These are phyloP conservation scores for Castanospermum australe DNA, from an alignment of 306 rosid genomes.

Conservation along the genomic window DNA sequence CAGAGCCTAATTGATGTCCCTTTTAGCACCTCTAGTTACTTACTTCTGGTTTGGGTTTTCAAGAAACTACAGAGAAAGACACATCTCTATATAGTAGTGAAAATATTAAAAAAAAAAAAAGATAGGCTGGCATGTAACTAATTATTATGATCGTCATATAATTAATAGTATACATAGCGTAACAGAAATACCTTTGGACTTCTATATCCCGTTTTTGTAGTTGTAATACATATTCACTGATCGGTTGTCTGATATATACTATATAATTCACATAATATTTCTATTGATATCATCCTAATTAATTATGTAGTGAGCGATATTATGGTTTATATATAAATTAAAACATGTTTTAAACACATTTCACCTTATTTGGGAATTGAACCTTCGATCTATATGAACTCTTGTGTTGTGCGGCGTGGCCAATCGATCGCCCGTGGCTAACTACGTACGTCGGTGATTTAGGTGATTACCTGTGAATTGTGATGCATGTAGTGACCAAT, in stretches of 20 bases:
- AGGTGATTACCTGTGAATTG: too few species aligned
- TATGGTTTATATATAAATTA: background rate
- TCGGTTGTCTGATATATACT: background rate
- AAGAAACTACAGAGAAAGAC: background rate
- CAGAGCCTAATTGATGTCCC: background rate
- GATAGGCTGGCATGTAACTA: background rate
- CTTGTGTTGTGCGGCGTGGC: too few species aligned
- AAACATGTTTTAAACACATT: background rate
- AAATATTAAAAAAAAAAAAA: background rate
- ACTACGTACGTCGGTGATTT: too few species aligned
- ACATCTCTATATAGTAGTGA: background rate
- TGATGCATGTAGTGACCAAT: too few species aligned
- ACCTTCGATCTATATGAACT: too few species aligned
- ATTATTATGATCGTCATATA: background rate
- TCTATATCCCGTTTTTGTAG: background rate
- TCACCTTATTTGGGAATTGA: too few species aligned
- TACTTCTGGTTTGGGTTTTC: background rate
- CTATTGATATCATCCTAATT: background rate
- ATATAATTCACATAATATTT: background rate
- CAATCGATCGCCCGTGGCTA: too few species aligned
- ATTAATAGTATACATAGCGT: background rate
- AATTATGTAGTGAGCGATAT: background rate
- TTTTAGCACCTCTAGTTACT: slow-evolving; percentile 1
- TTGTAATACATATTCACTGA: background rate
- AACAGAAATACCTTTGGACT: background rate